Conservation (phyloP, 768 basidiomycete genomes). For the Suillus lakei region DNA sequence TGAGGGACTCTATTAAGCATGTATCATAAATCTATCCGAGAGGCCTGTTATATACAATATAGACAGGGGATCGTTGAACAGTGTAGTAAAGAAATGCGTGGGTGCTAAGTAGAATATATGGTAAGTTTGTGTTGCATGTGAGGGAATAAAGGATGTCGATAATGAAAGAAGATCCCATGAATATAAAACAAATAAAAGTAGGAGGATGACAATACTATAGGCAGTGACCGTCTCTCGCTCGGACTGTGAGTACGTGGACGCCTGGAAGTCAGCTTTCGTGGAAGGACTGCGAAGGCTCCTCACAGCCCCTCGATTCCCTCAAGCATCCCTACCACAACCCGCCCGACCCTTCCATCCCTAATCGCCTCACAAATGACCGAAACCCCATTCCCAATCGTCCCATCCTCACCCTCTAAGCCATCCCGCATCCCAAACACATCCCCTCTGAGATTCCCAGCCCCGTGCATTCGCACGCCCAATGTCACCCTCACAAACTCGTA, state of each 20-base stretch:
- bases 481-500: constrained; percentile 79
- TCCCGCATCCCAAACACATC: constrained; percentile 60
- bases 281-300: not conserved
- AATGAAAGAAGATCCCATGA: not conserved
- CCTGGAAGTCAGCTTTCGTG: not conserved
- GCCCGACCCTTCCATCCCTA: constrained; percentile 70
- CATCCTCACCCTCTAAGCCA: constrained; percentile 53
- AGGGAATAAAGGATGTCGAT: not conserved
- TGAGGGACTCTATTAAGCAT: not conserved
- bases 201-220: not conserved
- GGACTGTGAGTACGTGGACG: not conserved
- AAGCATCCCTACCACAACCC: constrained; percentile 60
- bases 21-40: not conserved
- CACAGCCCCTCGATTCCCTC: constrained; percentile 19
- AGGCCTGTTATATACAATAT: not conserved
- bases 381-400: constrained; percentile 70
- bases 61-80: not conserved
- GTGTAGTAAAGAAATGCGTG: not conserved
- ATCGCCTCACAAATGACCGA: constrained; percentile 81
- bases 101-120: not conserved
- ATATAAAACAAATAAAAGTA: not conserved
- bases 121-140: too few species aligned
- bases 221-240: not conserved
- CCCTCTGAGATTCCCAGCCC: constrained; percentile 67
- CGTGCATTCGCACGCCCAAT: constrained; percentile 82